Percentiles rank a stretch among this genome's conserved stretches.
Conservation (phyloP, 768 basidiomycete species). For the Hericium alpestre region DNA sequence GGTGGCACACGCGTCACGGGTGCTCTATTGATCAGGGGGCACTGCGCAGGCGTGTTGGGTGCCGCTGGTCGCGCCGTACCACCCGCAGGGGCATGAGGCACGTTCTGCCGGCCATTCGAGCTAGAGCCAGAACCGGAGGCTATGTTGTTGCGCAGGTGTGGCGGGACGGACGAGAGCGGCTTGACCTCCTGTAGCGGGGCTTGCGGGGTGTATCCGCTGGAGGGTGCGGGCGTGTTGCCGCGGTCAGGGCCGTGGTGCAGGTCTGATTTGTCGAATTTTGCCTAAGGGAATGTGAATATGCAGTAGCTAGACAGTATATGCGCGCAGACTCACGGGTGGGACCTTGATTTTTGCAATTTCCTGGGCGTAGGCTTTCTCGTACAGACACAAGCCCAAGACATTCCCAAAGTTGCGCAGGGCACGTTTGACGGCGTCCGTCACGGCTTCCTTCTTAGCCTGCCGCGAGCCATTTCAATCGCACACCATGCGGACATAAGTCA, state of each 20-base stretch:
- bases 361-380: conserved; percentile 82
- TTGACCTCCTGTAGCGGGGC: not conserved
- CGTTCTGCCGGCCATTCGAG: conserved; percentile 9
- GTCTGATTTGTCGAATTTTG: conserved; percentile 56
- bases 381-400: conserved; percentile 91
- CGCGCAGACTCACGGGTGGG: conserved; percentile 46
- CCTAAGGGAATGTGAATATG: conserved; percentile 23
- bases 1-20: not conserved
- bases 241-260: conserved; percentile 67
- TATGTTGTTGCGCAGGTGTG: conserved; percentile 23
- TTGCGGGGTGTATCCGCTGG: conserved; percentile 5
- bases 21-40: not conserved
- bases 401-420: conserved; percentile 89
- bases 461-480: too few relatives aligned
- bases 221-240: conserved; percentile 29
- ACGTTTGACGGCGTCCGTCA: conserved; percentile 90
- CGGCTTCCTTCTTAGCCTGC: conserved; percentile 96
- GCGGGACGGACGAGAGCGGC: conserved; percentile 27
- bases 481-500: not conserved
- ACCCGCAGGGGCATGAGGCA: conserved; percentile 8
- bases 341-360: conserved; percentile 85
- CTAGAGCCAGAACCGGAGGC: conserved; percentile 2
- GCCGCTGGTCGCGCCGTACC: not conserved
- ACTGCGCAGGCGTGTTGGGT: not conserved
- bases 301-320: not conserved